Conservation (phyloP, 2,329 filamentous ascomycete genomes). For the Colletotrichum sp. region DNA sequence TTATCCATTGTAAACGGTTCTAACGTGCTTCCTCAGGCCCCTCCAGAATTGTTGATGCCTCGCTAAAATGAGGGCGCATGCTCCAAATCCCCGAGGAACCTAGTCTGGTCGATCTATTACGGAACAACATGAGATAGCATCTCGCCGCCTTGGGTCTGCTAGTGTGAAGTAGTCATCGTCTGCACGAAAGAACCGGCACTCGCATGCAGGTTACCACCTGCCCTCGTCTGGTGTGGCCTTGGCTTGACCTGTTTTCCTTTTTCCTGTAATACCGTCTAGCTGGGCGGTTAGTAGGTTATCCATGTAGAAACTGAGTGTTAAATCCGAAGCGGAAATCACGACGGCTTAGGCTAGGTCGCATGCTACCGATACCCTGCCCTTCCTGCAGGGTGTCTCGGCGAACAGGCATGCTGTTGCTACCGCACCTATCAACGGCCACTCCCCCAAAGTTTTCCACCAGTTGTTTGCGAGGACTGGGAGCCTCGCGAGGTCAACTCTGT, state of each 20-base stretch:
- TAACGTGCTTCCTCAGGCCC: not conserved
- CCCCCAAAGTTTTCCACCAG: not conserved
- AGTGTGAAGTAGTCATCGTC: not conserved
- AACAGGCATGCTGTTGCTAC: not conserved
- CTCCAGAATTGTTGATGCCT: not conserved
- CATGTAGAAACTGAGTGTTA: not conserved
- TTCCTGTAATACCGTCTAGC: not conserved
- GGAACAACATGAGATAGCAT: not conserved
- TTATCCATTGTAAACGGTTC: not conserved
- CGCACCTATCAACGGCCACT: not conserved
- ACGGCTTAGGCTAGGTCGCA: not conserved
- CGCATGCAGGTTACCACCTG: not conserved
- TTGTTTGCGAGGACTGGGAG: not conserved
- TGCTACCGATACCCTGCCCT: not conserved
- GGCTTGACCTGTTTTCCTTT: not conserved
- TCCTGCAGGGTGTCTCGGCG: not conserved
- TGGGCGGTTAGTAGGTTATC: not conserved
- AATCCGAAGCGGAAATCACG: not conserved
- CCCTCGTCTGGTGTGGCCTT: not conserved
- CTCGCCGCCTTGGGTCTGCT: not conserved
- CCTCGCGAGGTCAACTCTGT: not conserved
- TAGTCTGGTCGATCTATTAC: not conserved
- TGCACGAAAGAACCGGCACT: not conserved
- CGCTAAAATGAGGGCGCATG: not conserved
- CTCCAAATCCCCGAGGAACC: not conserved